A percentile compares a stretch with the other conserved stretches of the same genome.
These are phyloP conservation scores for Karstenula rhodostoma DNA, from an alignment of 2,329 filamentous ascomycete species.

Conservation along the genomic window DNA sequence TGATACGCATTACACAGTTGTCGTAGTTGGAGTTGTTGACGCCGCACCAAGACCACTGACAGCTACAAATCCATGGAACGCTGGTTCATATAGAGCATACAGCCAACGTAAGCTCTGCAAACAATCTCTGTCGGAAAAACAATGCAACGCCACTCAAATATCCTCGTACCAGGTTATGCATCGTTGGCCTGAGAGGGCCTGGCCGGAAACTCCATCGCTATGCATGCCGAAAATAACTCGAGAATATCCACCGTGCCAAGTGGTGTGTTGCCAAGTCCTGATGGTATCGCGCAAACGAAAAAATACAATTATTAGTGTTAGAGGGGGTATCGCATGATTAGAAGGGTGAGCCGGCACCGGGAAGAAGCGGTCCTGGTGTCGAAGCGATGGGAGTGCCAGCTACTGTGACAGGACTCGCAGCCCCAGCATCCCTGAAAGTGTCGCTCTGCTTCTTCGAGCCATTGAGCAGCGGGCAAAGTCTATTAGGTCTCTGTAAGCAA, in stretches of 20 bases:
- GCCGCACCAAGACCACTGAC: background rate
- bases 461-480: conserved; percentile 50
- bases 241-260: background rate
- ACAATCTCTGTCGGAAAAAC: background rate
- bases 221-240: conserved; percentile 22
- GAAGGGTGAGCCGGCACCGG: conserved; percentile 20
- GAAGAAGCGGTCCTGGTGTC: conserved; percentile 19
- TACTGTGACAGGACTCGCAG: conserved; percentile 35
- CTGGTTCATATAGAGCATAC: background rate
- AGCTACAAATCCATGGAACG: background rate
- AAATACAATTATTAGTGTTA: background rate
- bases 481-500: conserved; percentile 30
- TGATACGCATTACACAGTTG: background rate
- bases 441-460: conserved; percentile 50
- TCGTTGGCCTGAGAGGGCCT: background rate
- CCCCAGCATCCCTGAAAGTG: conserved; percentile 45
- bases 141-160: conserved; percentile 7
- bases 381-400: conserved; percentile 23
- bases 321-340: conserved; percentile 6
- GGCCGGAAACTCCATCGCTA: conserved; percentile 29
- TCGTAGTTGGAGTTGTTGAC: background rate
- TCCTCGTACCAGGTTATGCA: background rate
- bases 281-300: background rate
- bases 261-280: background rate
- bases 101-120: background rate